Base-by-base conservation (phyloP, 345 rosid species). In the Melaleuca alternifolia region DNA sequence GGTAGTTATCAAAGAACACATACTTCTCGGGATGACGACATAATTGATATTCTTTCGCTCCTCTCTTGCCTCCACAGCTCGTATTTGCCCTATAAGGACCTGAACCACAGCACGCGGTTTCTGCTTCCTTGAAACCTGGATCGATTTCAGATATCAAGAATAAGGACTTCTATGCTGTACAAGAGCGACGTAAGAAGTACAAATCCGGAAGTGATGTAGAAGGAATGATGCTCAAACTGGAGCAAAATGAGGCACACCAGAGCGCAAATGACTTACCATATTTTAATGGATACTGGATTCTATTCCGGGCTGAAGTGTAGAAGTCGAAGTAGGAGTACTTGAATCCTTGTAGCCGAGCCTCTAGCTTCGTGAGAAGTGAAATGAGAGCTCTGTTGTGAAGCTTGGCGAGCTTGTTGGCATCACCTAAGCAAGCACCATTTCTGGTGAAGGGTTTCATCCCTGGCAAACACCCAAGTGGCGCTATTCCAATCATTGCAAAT, bases 1-100 rank as follows among this genome's bases (percentile, higher is more conserved):
- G 93, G 71, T 4, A 51, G 3, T 28, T 37, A 57, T 91, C 93
- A 52, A 90, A 93, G 83, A 88, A 94, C 15, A 94, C 5, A 26
- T 86, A 91, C 7, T 89, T 92, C 6, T 24, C 53, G 3, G 83
- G 83, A 33, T 87, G 52, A 2, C 65, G 83, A 10, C 92, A 89
- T 50, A 89, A 30, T 7, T 83, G 33, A 59, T 61, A 88, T 28
- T 77, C 87, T 33, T 30, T 50, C 21, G 15, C 84, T 48, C 51
- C 83, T 84, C 77, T 82, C 57, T 46, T 71, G 5, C 86, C 87
- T 2, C 89, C 86, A 44, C 88, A 86, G 3, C 54, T 87, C 6
- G 21, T 7, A 4, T 37, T 85, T 62, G 87, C 89, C 48, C 83
- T 50, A 14, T 41, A 85, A 2, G 44, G 50, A 54, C 89, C 86